Conservation (phyloP, 441 rosid genomes). For the Pelargonium australe region DNA sequence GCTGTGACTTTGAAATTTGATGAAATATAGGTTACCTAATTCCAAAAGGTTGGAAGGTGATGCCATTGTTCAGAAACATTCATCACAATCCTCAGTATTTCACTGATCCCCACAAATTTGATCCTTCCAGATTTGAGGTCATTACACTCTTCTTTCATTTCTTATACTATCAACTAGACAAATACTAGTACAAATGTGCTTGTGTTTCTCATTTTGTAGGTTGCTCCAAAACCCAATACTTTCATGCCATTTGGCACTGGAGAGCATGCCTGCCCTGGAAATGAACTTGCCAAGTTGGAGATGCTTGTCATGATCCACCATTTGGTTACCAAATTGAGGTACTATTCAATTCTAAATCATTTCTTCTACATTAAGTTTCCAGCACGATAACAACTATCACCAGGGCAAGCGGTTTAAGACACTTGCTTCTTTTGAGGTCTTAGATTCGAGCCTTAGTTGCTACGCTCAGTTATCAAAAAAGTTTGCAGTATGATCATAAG, state of each 20-base stretch:
- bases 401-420: no score
- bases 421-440: not conserved
- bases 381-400: no score
- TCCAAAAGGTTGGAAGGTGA: conserved; percentile 80
- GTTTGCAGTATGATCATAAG: not conserved
- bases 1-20: conserved; percentile 14
- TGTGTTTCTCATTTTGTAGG: conserved; percentile 26
- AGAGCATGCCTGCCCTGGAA: conserved; percentile 69
- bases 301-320: conserved; percentile 58
- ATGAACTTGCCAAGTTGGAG: conserved; percentile 75
- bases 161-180: no score
- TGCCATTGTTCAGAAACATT: conserved; percentile 69
- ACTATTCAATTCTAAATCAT: not conserved
- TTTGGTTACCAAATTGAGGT: conserved; percentile 63
- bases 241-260: conserved; percentile 75
- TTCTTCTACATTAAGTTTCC: no score
- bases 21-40: conserved; percentile 49
- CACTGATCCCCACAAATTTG: conserved; percentile 59
- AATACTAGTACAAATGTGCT: not conserved
- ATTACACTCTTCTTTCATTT: no score
- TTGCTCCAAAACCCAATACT: conserved; percentile 51
- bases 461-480: not conserved
- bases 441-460: no score
- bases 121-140: conserved; percentile 74
- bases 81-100: conserved; percentile 62